Evolutionary conservation across 2,329 filamentous ascomycete genomes (phyloP).

Genomic region (Fusarium sarcochroum): DNA sequence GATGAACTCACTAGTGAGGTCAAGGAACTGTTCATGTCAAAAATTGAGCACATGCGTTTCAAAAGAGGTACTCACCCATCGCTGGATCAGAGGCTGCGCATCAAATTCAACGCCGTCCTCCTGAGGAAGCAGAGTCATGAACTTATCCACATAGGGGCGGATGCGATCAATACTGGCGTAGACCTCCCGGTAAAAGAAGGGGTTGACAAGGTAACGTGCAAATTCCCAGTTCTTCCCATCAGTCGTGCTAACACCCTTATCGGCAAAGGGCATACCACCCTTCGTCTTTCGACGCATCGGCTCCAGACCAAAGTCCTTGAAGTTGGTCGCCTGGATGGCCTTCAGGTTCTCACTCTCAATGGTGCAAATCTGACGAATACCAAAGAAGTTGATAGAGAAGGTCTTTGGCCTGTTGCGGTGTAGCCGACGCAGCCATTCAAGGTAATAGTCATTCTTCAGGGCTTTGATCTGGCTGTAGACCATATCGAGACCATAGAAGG

Average conservation of each 20-base stretch:
- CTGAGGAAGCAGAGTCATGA: conserved; percentile 10
- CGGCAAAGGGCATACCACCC: conserved; percentile 13
- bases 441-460: conserved; percentile 18
- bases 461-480: conserved; percentile 4
- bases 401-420: conserved; percentile 17
- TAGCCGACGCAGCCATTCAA: conserved; percentile 5
- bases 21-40: neutral
- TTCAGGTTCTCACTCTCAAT: conserved; percentile 15
- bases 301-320: conserved; percentile 7
- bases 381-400: conserved; percentile 9
- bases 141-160: neutral
- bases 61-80: neutral
- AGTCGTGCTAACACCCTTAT: conserved; percentile 8
- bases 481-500: conserved; percentile 11
- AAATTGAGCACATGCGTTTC: neutral
- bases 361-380: conserved; percentile 12
- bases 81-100: conserved; percentile 2
- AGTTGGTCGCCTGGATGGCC: conserved; percentile 7
- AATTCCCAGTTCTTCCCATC: conserved; percentile 19
- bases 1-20: conserved; percentile 4
- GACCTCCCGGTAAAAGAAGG: conserved; percentile 14
- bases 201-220: conserved; percentile 8
- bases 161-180: conserved; percentile 9
- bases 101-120: conserved; percentile 8
- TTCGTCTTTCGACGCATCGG: conserved; percentile 16